Evolutionary conservation across 2,329 filamentous ascomycete genomes (phyloP).

Genomic region (Venturiaceae sp.): DNA sequence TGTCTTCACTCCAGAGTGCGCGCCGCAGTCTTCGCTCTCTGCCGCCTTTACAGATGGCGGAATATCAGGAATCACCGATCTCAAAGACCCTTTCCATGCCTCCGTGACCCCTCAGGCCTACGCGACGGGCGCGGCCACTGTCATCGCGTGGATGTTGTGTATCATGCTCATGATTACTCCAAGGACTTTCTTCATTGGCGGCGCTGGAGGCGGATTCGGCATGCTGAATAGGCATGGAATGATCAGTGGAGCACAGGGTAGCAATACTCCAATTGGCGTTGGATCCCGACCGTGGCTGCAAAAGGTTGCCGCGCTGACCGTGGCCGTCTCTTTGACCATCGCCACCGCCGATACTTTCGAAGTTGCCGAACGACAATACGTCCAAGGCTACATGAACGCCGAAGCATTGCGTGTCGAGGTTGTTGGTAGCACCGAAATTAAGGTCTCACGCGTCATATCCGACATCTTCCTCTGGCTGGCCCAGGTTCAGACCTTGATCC

Average conservation of each 20-base stretch:
- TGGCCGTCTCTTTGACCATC: constrained; percentile 79
- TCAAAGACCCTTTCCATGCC: constrained; percentile 82
- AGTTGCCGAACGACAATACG: constrained; percentile 75
- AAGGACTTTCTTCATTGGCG: constrained; percentile 84
- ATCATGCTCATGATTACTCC: constrained; percentile 92
- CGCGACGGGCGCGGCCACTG: constrained; percentile 81
- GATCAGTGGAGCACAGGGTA: constrained; percentile 61
- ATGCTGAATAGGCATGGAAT: constrained; percentile 75
- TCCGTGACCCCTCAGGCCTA: constrained; percentile 91
- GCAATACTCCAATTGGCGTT: constrained; percentile 63
- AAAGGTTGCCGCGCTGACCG: constrained; percentile 52
- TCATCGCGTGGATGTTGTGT: constrained; percentile 84
- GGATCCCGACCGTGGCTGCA: constrained; percentile 92
- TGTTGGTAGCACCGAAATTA: constrained; percentile 74
- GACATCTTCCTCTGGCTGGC: constrained; percentile 96
- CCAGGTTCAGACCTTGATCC: constrained; percentile 92
- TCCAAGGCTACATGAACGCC: constrained; percentile 70
- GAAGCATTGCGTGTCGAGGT: constrained; percentile 66
- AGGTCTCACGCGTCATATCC: constrained; percentile 84
- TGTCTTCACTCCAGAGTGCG: constrained; percentile 51
- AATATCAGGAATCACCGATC: constrained; percentile 49
- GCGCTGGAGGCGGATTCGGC: constrained; percentile 54
- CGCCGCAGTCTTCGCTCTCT: constrained; percentile 30
- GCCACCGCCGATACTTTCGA: constrained; percentile 86
- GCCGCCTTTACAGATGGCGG: constrained; percentile 19